phyloP scores from a whole-genome alignment of 768 basidiomycete genomes.

The Infundibulicybe gibba region DNA sequence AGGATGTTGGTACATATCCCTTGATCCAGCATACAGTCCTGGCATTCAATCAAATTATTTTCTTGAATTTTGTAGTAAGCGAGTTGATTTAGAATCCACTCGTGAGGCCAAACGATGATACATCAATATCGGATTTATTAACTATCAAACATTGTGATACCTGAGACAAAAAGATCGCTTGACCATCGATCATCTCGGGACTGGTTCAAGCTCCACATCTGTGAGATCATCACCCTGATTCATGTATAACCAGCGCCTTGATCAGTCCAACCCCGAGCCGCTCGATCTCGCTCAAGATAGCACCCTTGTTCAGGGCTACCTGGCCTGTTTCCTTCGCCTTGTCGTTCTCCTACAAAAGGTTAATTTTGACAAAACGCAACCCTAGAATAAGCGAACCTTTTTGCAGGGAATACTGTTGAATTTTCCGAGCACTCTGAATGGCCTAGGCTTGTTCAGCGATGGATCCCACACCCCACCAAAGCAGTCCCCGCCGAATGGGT shows the following conservation, averaged over 20 bases:
- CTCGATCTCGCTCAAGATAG: constrained; percentile 71
- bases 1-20: no score
- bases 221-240: no score
- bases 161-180: no score
- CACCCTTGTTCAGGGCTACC: constrained; percentile 64
- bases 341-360: constrained; percentile 27
- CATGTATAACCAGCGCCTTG: constrained; percentile 36
- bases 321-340: constrained; percentile 53
- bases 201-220: no score
- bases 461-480: constrained; percentile 91
- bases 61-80: no score
- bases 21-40: no score
- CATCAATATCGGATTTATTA: no score
- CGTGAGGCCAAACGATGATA: no score
- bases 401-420: constrained; percentile 66
- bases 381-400: constrained; percentile 22
- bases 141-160: no score
- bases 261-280: constrained; percentile 72
- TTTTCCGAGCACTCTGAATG: constrained; percentile 80
- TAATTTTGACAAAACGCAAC: not conserved
- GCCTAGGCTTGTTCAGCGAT: constrained; percentile 49
- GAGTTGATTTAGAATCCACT: no score
- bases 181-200: no score
- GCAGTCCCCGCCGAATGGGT: constrained; percentile 71
- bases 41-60: no score